These are phyloP conservation scores for Pythium periplocum DNA, from an alignment of 352 stramenopile species.

Conservation along the genomic window DNA sequence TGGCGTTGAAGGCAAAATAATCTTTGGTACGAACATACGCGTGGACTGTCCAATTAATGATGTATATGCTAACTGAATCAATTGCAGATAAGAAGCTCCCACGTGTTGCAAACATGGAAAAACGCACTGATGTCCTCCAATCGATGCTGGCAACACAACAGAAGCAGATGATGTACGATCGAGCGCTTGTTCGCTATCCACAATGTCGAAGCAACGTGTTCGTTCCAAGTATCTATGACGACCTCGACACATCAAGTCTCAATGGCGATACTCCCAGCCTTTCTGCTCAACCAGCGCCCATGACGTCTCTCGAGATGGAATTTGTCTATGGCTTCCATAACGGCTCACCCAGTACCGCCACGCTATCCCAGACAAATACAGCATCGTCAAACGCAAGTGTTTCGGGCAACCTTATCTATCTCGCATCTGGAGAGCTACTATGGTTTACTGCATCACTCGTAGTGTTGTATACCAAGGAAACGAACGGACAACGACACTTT, in stretches of 20 bases:
- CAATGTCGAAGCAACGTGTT: constrained; percentile 70
- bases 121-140: constrained; percentile 36
- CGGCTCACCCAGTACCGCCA: constrained; percentile 14
- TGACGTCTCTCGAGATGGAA: constrained; percentile 42
- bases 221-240: constrained; percentile 45
- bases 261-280: neutral
- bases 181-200: constrained; percentile 50
- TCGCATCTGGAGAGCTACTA: constrained; percentile 52
- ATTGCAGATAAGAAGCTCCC: constrained; percentile 58
- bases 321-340: constrained; percentile 61
- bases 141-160: constrained; percentile 40
- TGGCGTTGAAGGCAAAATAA: constrained; percentile 51
- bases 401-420: constrained; percentile 45
- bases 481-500: constrained; percentile 51
- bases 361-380: constrained; percentile 15
- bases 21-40: constrained; percentile 37
- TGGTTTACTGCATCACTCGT: constrained; percentile 59
- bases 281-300: constrained; percentile 17
- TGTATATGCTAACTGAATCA: neutral
- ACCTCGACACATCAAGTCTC: neutral
- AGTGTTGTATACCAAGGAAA: constrained; percentile 49
- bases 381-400: constrained; percentile 25
- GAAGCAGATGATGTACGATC: constrained; percentile 61
- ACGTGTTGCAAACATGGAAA: constrained; percentile 67
- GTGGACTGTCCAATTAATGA: neutral